phyloP scores from a whole-genome alignment of 805 yeast genomes.

The Candida morakotiae region DNA sequence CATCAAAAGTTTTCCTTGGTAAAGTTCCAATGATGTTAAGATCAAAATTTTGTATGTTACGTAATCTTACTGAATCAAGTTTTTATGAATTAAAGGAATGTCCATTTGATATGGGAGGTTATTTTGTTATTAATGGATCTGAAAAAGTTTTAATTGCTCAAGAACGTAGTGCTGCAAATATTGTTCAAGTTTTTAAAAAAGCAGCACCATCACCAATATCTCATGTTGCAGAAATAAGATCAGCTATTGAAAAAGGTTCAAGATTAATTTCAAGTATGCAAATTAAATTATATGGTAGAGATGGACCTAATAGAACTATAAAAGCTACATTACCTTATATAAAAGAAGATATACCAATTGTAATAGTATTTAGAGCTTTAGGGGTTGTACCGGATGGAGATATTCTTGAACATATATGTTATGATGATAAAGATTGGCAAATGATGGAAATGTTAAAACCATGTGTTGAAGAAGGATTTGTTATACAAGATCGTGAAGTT shows the following conservation, averaged over 20 bases:
- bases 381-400: constrained; percentile 99
- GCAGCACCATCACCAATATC: constrained; percentile 96
- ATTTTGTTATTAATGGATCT: constrained; percentile 96
- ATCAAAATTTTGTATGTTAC: constrained; percentile 90
- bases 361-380: constrained; percentile 93
- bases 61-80: constrained; percentile 88
- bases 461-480: constrained; percentile 98
- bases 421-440: constrained; percentile 98
- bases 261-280: constrained; percentile 91
- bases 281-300: constrained; percentile 84
- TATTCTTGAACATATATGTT: constrained; percentile 95
- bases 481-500: constrained; percentile 95
- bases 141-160: constrained; percentile 98
- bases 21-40: constrained; percentile 97
- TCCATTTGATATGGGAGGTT: constrained; percentile 99
- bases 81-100: constrained; percentile 95
- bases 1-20: constrained; percentile 80
- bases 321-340: constrained; percentile 96
- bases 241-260: constrained; percentile 96
- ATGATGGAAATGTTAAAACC: constrained; percentile 99
- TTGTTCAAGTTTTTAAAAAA: constrained; percentile 96
- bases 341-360: constrained; percentile 94
- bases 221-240: constrained; percentile 93
- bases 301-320: constrained; percentile 75
- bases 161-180: constrained; percentile 97